Evolutionary conservation across 108 stramenopile species (phyloP).

Genomic region (Phaeodactylum tricornutum): DNA sequence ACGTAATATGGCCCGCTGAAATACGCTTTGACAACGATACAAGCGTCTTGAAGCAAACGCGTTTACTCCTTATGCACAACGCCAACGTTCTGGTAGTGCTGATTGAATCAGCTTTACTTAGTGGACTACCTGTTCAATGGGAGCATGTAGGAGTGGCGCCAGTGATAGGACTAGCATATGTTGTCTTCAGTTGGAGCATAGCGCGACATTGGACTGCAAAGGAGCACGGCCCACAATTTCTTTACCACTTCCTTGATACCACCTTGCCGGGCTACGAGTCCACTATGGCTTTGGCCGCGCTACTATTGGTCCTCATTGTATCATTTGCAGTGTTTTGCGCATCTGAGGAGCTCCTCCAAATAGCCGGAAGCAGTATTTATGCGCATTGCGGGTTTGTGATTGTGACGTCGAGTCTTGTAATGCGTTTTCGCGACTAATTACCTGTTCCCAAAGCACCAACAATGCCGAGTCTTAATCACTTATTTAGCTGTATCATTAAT

Average conservation of each 20-base stretch:
- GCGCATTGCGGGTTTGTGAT: no score
- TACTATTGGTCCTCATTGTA: no score
- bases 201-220: constrained; percentile 9
- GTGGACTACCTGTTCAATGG: constrained; percentile 20
- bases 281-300: no score
- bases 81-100: constrained; percentile 17
- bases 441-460: no score
- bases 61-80: constrained; percentile 21
- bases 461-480: no score
- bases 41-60: constrained; percentile 1
- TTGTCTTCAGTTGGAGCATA: constrained; percentile 22
- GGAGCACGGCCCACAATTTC: constrained; percentile 13
- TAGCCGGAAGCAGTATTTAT: neutral
- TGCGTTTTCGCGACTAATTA: constrained; percentile 4
- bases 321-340: constrained; percentile 6
- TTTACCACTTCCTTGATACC: constrained; percentile 29
- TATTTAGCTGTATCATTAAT: no score
- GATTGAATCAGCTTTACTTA: constrained; percentile 17
- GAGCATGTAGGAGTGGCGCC: constrained; percentile 11
- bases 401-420: neutral
- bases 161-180: constrained; percentile 18
- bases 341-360: neutral
- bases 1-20: constrained; percentile 18
- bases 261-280: constrained; percentile 19
- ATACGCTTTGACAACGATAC: neutral